phyloP scores from a whole-genome alignment of 495 filamentous ascomycete genomes.

The Beverwykella pulmonaria region DNA sequence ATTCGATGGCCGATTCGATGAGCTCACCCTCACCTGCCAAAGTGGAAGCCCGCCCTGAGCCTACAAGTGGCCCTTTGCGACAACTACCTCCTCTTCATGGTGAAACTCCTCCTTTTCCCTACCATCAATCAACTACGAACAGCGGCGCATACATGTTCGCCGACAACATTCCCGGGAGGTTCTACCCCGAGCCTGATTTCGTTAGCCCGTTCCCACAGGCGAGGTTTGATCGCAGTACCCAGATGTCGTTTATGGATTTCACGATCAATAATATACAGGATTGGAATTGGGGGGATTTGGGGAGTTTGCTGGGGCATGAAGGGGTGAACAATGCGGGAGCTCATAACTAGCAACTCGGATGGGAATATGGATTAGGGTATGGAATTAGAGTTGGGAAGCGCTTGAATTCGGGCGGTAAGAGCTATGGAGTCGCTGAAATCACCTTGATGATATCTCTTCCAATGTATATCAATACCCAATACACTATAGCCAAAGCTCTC shows the following conservation, averaged over 20 bases:
- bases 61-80: not conserved
- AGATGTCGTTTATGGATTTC: constrained; percentile 33
- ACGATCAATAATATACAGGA: constrained; percentile 30
- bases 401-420: not conserved
- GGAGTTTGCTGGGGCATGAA: constrained; percentile 18
- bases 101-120: not conserved
- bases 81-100: not conserved
- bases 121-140: constrained; percentile 22
- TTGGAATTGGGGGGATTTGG: constrained; percentile 33
- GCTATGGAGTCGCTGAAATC: no score
- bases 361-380: not conserved
- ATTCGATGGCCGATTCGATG: constrained; percentile 27
- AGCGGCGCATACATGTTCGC: constrained; percentile 28
- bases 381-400: not conserved
- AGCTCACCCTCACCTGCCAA: not conserved
- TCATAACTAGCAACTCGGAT: no score
- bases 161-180: constrained; percentile 9
- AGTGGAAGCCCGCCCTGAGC: not conserved
- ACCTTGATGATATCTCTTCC: no score
- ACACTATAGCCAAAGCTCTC: not conserved
- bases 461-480: not conserved
- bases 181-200: constrained; percentile 6
- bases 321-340: not conserved
- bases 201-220: not conserved
- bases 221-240: constrained; percentile 11